Base-by-base conservation (phyloP, 1,284 basidiomycete species). In the Exobasidium rhododendri region DNA sequence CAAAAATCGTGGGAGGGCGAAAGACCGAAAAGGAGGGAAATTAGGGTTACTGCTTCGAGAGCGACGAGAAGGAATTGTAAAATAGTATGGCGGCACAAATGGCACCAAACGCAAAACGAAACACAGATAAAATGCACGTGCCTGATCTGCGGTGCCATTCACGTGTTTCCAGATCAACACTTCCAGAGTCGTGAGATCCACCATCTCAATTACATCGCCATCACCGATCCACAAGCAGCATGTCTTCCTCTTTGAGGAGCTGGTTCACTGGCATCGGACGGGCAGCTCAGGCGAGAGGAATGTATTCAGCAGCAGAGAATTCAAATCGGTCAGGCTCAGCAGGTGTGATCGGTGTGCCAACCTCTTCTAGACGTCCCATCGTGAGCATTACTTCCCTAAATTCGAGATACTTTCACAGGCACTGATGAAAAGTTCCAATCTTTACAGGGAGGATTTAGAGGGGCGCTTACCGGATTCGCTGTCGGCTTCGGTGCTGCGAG, bases 401-500 rank as follows among this genome's bases (percentile, higher is more conserved):
- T 35, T 10, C 35, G 7, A 35, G 11, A 60, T 20, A 24, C 20
- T 53, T 22, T 30, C 22, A 60, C 30, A 40, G 35, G 10, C 24
- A 24, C 31, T 61, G 26, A 22, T 51, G 10, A 17, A 46, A 24
- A 49, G 20, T 50, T 29, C 29, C n/a, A 20, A 59, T 30, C 29
- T 43, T 56, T 10, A 22, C 59, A 61, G 60, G 52, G 67, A 14
- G 61, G 60, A 4, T 65, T 73, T 1, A 50, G 70, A 1, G 70
- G 69, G 2, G 69, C 68, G 11, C 56, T 94, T 61, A 85, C 93
- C 29, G 92, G 92, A 0, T 94, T 94, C 79, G 81, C 94, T 49
- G 86, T 92, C 72, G 92, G 92, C 0, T 93, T 94, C 82, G 91
- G 91, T 4, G 80, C 91, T 46, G 81, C 82, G 5, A 81, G 90